Base-by-base conservation (phyloP, 2,329 filamentous ascomycete genomes). In the Pseudogymnoascus sp. region DNA sequence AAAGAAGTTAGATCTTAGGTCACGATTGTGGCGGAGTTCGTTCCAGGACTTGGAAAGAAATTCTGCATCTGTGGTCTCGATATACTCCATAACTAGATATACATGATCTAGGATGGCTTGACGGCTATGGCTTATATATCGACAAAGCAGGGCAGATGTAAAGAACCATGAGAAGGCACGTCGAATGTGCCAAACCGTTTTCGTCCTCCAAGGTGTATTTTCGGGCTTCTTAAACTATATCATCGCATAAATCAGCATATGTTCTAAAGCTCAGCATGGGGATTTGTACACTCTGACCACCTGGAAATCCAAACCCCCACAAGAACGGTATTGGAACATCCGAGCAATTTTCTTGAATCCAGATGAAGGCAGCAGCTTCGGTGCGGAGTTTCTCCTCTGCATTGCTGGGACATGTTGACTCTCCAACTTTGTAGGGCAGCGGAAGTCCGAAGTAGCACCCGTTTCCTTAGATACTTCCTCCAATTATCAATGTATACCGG, bases 381-480 rank as follows among this genome's bases (percentile, higher is more conserved):
- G 68, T 68, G n/a, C 71, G 65, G 1, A 79, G 16, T 69, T 79
- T 80, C 69, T 80, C 77, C 31, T 79, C 74, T 11, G 73, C 70
- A 44, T 73, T 78, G 14, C 76, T 77, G 10, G 75, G 75, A 62
- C 70, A 64, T 21, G 50, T 64, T 11, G 62, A 63, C 62, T 78
- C 77, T 6, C 76, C 77, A 5, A 76, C 66, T 61, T 74, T 74
- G 65, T 73, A 73, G 23, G 73, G 73, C 64, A 75, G 64, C 60
- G 75, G 70, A 60, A 73, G 70, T n/a, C 18, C 72, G 14, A 38
- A 38, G 5, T 16, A 38, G 6, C 37, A 35, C 33, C 10, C 33
- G 33, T 35, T 12, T 12, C 10, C 33, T 12, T 12, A 10, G 33
- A 11, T 12, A 12, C 33, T 35, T 35, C 33, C 33, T 35, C 33